Percentiles rank a stretch among this genome's conserved stretches.
Evolutionary conservation across 345 rosid species (phyloP).

Genomic region (Gynandropsis gynandra): DNA sequence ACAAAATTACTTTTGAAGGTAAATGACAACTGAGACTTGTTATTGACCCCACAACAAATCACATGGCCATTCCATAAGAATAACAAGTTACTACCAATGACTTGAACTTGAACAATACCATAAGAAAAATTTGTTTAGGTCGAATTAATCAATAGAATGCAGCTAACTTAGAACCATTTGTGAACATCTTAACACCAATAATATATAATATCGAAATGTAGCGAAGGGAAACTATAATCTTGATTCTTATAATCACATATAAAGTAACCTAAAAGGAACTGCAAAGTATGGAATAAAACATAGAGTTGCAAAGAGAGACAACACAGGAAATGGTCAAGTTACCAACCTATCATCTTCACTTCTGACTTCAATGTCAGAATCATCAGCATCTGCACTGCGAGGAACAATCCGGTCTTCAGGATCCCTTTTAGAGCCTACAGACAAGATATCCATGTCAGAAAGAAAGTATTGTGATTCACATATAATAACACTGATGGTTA

Average conservation of each 20-base stretch:
- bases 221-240: slow-evolving; percentile 1
- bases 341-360: slow-evolving; percentile 61
- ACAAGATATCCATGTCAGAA: slow-evolving; percentile 22
- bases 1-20: background rate
- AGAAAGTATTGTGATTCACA: slow-evolving; percentile 3
- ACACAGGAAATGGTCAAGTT: slow-evolving; percentile 1
- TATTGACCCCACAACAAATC: background rate
- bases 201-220: background rate
- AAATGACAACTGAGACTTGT: background rate
- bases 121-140: no score
- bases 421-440: slow-evolving; percentile 64
- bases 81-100: no score
- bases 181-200: no score
- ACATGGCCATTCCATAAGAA: no score
- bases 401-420: slow-evolving; percentile 76
- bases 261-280: background rate
- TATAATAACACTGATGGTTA: slow-evolving; percentile 1
- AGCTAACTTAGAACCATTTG: no score
- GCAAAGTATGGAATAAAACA: background rate
- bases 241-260: background rate
- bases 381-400: slow-evolving; percentile 91
- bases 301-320: slow-evolving; percentile 6
- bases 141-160: no score
- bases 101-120: no score
- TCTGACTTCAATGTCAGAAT: slow-evolving; percentile 75